Evolutionary conservation across 345 rosid species (phyloP), one percentile per base, ranked within the genome.

Genomic region (Reutealis trisperma): DNA sequence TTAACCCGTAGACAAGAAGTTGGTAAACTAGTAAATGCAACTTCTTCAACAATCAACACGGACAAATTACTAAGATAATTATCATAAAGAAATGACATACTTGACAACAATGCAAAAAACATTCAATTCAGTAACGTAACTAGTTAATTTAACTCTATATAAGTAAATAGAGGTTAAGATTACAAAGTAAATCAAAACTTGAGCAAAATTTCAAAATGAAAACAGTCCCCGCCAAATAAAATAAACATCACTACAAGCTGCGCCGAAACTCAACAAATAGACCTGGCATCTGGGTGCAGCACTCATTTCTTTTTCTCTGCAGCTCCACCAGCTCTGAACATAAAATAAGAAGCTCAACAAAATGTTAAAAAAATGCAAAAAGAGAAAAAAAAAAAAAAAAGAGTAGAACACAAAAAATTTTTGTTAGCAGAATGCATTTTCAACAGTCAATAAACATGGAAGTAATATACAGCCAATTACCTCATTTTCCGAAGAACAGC

Each of bases 401-500:
- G 37, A 34, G 32, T 0, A 4, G 32, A 72, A 19, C 11, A 9
- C 14, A 51, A 4, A 6, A 25, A 69, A 22, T 0, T 14, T 14
- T 68, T 68, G n/a, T 13, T 5, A 14, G 8, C 58, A 45, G 10
- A 45, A 0, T 22, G 34, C 55, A 47, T 6, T 8, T 44, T 67
- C 18, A 18, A 9, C 10, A 49, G 21, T 45, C 12, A 21, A 73
- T 54, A 22, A 12, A 25, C 57, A 24, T 25, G 30, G 54, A 12
- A 68, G 9, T 18, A 5, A 27, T 13, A 63, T 63, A 63, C 44
- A 45, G 27, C 12, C 69, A 27, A 19, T 24, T 63, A 90, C 95
- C 97, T 89, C 88, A 84, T 82, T 86, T 91, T 93, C 80, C 92
- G 96, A 79, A 93, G 93, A 63, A 84, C 92, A 41, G 68, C 67